Base-by-base conservation (phyloP, 495 filamentous ascomycete species). In the Talaromyces nanjingensis region DNA sequence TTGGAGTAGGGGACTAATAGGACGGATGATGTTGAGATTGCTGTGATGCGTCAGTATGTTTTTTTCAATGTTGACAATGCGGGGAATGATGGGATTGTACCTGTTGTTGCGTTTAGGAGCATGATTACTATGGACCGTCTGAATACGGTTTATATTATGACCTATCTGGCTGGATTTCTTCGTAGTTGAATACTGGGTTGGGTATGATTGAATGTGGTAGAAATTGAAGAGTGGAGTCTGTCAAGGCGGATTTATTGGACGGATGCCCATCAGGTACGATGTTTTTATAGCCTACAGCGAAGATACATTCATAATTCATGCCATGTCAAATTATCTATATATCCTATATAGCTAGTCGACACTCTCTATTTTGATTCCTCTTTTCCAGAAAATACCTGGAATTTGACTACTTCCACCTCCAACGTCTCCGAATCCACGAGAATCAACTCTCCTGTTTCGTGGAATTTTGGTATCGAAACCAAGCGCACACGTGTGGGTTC, bases 371-470 rank as follows among this genome's bases (percentile, higher is more conserved):
- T 77, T 69, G 70, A 71, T 24, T 80, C 76, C 62, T 83, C 71
- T 34, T 74, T 57, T 18, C 72, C 76, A 18, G 77, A 74, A 72
- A 84, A 83, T 16, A 84, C 64, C 18, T 79, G 76, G 68, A 98
- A 87, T 65, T 77, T 86, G 11, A 93, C 82, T 22, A 89, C 77
- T 67, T 91, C 88, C 0, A 85, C 83, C 61, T 90, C 89, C 67
- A 98, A 73, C 6, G 90, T 96, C 72, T 97, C 92, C 47, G 85
- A 77, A 76, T 98, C 93, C 11, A 98, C 78, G 66, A 98, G 64
- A 11, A 98, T 83, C n/a, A 97, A 68, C 72, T 96, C 88, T 1
- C 87, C 86, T 0, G 91, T 96, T 60, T 89, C 83, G 1, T 83
- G 81, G 69, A 97, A 98, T 37, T 80, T 89, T 2, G 94, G 94